Conservation (phyloP, 768 basidiomycete genomes). For the Candolleomyces aberdarensis region DNA sequence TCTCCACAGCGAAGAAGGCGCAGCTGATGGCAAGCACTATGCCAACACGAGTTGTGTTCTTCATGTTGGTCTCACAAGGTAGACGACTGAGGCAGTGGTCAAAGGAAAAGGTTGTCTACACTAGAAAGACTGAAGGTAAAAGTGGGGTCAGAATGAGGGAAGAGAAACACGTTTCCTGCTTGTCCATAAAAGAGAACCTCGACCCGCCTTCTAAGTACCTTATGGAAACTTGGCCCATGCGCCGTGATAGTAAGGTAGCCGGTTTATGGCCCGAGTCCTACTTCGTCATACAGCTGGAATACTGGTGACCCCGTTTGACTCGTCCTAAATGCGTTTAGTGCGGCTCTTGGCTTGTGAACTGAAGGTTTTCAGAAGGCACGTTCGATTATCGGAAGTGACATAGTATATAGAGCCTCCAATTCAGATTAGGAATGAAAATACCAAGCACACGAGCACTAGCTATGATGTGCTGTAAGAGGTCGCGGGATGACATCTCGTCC, state of each 20-base stretch:
- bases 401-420: too few relatives aligned
- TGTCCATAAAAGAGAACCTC: neutral
- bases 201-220: neutral
- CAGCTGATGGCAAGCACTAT: slow-evolving; percentile 45
- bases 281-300: too few relatives aligned
- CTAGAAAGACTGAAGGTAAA: neutral
- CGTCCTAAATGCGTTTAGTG: too few relatives aligned
- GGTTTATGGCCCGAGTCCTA: neutral
- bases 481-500: slow-evolving; percentile 2
- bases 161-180: neutral
- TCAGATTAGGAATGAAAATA: too few relatives aligned
- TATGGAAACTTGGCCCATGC: neutral
- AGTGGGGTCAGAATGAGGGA: neutral
- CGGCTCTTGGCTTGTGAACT: too few relatives aligned
- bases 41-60: slow-evolving; percentile 45
- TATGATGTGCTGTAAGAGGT: neutral
- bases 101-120: neutral
- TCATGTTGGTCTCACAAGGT: slow-evolving; percentile 26
- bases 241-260: neutral
- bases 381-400: too few relatives aligned
- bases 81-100: neutral
- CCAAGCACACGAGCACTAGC: neutral
- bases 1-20: slow-evolving; percentile 48
- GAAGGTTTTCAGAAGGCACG: too few relatives aligned
- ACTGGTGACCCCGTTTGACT: too few relatives aligned